Base-by-base conservation (phyloP, 768 basidiomycete species). In the Leccinum disarticulatum region DNA sequence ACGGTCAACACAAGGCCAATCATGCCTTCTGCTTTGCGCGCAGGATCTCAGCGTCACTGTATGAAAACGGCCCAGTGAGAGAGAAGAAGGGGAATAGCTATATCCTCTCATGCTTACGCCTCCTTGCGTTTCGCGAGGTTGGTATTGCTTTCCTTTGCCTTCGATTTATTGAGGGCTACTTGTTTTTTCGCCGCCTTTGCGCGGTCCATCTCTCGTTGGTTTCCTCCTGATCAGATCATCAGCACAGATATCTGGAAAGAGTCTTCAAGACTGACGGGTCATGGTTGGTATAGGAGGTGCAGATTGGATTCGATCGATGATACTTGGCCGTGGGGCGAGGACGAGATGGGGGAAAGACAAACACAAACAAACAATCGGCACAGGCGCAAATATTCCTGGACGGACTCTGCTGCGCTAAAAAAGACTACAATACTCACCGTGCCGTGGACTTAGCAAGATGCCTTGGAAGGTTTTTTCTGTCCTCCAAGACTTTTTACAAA, bases 161-260 rank as follows among this genome's bases (percentile, higher is more conserved):
- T 89, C 19, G 72, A 67, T 74, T 86, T 87, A 55, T 74, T 74
- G 14, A 63, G 56, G 7, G 77, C 74, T 1, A 81, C 81, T 14
- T 77, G 73, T 75, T 90, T 91, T 78, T 93, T 93, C 77, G 85
- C 84, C 14, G 88, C 85, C 70, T 84, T 87, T 22, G 76, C 74
- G 64, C 91, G 88, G 73, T 88, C 91, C 73, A 76, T 80, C 7
- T 93, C 91, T 55, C 91, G 83, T 73, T 92, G 90, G 70, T 93
- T 91, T 66, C 91, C 91, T 68, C 91, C 91, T 92, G 66, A 63
- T 62, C 22, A 15, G 19, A 52, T n/a, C 22, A 70, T 72, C 60
- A 66, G 53, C 14, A 33, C 22, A 7, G 28, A 13, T 2, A 35
- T 25, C n/a, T 4, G 43, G 35, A n/a, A 33, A 55, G 1, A 11